A percentile compares a stretch with the other conserved stretches of the same genome.
Evolutionary conservation across 306 rosid species (phyloP).

Genomic region (Vicia sativa): DNA sequence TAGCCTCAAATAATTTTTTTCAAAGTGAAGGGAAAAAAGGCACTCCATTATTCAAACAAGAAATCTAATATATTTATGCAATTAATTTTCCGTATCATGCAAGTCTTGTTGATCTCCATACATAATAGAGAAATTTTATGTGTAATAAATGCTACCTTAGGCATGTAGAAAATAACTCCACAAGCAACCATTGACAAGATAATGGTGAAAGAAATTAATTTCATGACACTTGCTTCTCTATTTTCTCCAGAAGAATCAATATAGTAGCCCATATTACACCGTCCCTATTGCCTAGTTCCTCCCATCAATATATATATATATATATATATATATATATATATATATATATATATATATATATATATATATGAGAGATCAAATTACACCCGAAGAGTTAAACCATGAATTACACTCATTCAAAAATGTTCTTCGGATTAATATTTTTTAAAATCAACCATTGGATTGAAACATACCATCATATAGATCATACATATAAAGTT

Average conservation of each 20-base stretch:
- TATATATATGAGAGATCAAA: too few species aligned
- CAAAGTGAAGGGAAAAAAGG: neutral
- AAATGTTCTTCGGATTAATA: too few species aligned
- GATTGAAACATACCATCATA: too few species aligned
- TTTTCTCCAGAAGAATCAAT: neutral
- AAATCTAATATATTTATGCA: constrained; percentile 1
- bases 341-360: too few species aligned
- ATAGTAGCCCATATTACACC: too few species aligned
- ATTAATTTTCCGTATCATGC: constrained; percentile 29
- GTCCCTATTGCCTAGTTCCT: too few species aligned
- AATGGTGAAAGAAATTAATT: constrained; percentile 6
- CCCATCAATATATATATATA: too few species aligned
- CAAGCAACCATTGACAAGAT: neutral
- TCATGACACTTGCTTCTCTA: constrained; percentile 1
- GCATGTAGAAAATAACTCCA: constrained; percentile 29
- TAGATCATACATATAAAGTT: too few species aligned
- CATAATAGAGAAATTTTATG: constrained; percentile 11
- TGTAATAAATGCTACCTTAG: neutral
- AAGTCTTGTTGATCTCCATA: constrained; percentile 14
- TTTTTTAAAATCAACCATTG: too few species aligned
- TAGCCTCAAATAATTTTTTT: neutral
- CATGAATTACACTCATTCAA: too few species aligned
- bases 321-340: too few species aligned
- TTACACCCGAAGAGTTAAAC: too few species aligned
- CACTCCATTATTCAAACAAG: neutral